Base-by-base conservation (phyloP, 1,284 basidiomycete species). In the Ustilago bromivora region DNA sequence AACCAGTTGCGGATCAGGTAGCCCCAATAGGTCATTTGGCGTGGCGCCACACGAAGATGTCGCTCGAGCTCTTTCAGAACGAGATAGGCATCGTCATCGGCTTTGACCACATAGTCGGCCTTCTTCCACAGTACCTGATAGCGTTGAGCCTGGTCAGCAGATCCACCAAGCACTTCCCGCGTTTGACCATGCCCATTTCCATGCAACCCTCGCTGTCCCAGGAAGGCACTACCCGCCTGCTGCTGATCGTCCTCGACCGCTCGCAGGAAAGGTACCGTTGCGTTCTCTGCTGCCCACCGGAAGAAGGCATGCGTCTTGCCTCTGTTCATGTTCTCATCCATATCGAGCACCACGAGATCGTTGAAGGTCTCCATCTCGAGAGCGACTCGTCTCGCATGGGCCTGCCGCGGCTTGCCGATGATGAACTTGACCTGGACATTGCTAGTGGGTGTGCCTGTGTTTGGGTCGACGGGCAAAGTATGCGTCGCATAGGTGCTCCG, bases 331-430 rank as follows among this genome's bases (percentile, higher is more conserved):
- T 96, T 96, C 87, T 97, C 95, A 12, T 90, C 82, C 59, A 92
- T 90, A 51, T 94, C 93, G 58, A 96, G 89, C 64, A 96, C 90
- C 67, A 96, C 89, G 66, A 96, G 92, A 85, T 96, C 94, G 81
- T 95, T 94, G 87, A 93, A 97, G 81, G 91, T 92, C 85, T 98
- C 94, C 90, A 94, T 94, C 88, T 99, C 97, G 47, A 96, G 87
- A 78, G 91, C 90, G 66, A 99, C 90, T 28, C 92, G 89, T 57
- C 92, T 89, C 71, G 93, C 93, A 90, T 92, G 94, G 69, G 91
- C 90, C 79, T 91, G 91, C 31, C 92, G 89, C 10, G 96, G 96
- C 77, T 92, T 90, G 8, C 95, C 96, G 60, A 99, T 89, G 76
- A 99, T 90, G 86, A 99, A 99, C 23, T 95, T 92, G 51, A 99